phyloP scores from a whole-genome alignment of 2,329 filamentous ascomycete species.

The Stagonosporopsis vannaccii region DNA sequence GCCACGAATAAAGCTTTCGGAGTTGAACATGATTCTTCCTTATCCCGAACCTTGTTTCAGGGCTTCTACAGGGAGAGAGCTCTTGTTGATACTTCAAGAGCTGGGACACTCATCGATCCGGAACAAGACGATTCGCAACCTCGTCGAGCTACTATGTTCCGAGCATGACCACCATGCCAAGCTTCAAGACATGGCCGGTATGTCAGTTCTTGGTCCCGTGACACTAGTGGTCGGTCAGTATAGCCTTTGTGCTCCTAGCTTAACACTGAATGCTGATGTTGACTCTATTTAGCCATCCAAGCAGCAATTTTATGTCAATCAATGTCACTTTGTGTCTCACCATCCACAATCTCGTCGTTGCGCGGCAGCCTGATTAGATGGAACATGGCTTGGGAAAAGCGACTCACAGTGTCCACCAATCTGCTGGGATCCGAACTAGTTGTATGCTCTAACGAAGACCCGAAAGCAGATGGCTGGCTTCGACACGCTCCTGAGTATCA shows the following conservation, averaged over 20 bases:
- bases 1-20: not conserved
- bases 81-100: not conserved
- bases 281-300: not conserved
- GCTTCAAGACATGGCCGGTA: not conserved
- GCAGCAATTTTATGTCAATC: not conserved
- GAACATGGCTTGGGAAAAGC: not conserved
- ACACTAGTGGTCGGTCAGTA: not conserved
- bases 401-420: not conserved
- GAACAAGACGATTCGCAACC: not conserved
- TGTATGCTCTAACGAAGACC: not conserved
- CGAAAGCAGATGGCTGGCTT: not conserved
- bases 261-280: no score
- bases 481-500: not conserved
- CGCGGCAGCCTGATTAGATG: not conserved
- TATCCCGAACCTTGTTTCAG: not conserved
- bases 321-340: not conserved
- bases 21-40: not conserved
- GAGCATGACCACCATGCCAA: not conserved
- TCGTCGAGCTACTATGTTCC: not conserved
- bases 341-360: not conserved
- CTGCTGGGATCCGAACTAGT: not conserved
- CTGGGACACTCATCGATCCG: not conserved
- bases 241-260: not conserved
- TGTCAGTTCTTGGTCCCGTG: not conserved
- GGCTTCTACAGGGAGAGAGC: not conserved